Evolutionary conservation across 768 basidiomycete genomes (phyloP), one percentile per base, ranked within the genome.

Genomic region (Mycena chlorophos): DNA sequence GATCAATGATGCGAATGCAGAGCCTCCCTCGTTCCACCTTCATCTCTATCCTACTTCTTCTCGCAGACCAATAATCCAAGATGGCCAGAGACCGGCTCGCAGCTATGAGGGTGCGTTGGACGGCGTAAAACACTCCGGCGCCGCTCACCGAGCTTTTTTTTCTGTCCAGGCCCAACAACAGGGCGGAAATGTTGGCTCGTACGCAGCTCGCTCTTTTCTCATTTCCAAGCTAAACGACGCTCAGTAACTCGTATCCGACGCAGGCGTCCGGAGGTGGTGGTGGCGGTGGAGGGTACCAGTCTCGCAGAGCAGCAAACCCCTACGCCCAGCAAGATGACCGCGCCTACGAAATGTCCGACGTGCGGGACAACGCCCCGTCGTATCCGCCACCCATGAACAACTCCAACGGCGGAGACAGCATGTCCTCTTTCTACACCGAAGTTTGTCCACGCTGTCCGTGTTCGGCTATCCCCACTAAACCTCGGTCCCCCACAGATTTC

Each of bases 81-180:
- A 88, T 91, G 86, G 90, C 93, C 62, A 85, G 93, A 83, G 92
- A 95, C 77, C 85, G 93, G 80, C 82, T 95, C 62, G 92, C 90
- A 65, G 89, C 88, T 60, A 84, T 89, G 85, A 84, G 90, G 75
- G 89, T 90, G 56, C 55, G 84, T 30, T 61, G 39, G 45, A n/a
- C 46, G 31, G 52, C 43, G 37, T 34, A 37, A 40, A 39, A 40
- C 8, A 45, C 22, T 30, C 52, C 43, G 28, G 29, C 12, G 26
- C 5, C 23, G 57, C 60, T 51, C 54, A 39, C 64, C 58, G 48
- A 47, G 29, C 31, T 55, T 50, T 52, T 54, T 55, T 56, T 51
- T 42, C n/a, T n/a, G n/a, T 54, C 25, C 60, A 89, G 87, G 88
- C 88, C 46, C 89, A 89, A 63, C 84, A 87, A 65, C 85, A 86